These are phyloP conservation scores for Schizosaccharomyces japonicus DNA, from an alignment of 805 yeast species.

Conservation along the genomic window DNA sequence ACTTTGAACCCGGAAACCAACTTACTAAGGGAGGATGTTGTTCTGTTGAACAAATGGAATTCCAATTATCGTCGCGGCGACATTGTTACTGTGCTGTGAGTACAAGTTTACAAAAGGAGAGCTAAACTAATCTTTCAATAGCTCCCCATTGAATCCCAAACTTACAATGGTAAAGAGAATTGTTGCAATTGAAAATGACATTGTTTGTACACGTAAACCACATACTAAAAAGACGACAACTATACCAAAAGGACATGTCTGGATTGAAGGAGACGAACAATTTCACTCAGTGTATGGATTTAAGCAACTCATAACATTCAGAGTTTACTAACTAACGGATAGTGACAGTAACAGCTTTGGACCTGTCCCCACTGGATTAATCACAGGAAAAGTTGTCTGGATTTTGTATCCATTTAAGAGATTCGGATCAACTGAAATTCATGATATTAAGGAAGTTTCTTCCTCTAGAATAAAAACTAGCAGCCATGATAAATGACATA, in stretches of 20 bases:
- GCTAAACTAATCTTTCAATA: background rate
- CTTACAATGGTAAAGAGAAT: background rate
- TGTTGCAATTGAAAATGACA: background rate
- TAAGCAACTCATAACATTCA: too few relatives aligned
- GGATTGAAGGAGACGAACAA: slow-evolving; percentile 5
- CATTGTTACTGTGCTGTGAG: slow-evolving; percentile 3
- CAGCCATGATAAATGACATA: background rate
- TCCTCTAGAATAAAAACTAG: background rate
- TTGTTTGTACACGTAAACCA: background rate
- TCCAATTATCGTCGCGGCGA: background rate
- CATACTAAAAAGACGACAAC: background rate
- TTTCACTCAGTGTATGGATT: slow-evolving; percentile 2
- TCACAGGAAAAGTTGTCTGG: background rate
- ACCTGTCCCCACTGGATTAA: slow-evolving; percentile 1
- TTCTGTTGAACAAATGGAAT: background rate
- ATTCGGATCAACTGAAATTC: too few relatives aligned
- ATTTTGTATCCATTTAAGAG: slow-evolving; percentile 3
- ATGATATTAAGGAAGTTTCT: too few relatives aligned
- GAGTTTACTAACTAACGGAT: background rate
- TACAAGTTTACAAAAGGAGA: background rate
- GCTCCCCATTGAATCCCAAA: background rate
- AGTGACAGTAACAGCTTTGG: slow-evolving; percentile 5
- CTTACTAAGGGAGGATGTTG: background rate
- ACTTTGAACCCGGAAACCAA: slow-evolving; percentile 5
- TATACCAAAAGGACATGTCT: slow-evolving; percentile 3